Base-by-base conservation (phyloP, 495 filamentous ascomycete species). In the Cenococcum geophilum region DNA sequence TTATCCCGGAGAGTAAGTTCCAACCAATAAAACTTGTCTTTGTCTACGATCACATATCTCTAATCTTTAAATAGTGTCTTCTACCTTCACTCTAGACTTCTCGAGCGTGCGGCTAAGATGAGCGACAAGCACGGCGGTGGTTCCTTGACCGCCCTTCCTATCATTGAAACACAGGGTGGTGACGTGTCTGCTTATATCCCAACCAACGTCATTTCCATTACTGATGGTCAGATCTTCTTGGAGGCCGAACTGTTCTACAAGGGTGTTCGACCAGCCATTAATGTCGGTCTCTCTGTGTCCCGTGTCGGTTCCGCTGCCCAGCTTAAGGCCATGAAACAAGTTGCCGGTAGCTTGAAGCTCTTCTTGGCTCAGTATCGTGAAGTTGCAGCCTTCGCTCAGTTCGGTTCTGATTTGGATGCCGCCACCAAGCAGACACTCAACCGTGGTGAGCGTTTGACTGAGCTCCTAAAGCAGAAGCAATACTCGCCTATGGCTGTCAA, bases 351-450 rank as follows among this genome's bases (percentile, higher is more conserved):
- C 69, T 83, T 98, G 72, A 98, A 98, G 84, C 90, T 98, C 70
- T 98, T 97, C 90, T 91, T 98, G 86, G 93, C 93, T 73, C 93
- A 98, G 83, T 98, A 98, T 83, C 93, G 93, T 92, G 93, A 98
- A 80, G 93, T 98, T 64, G 93, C 93, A 75, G 93, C 93, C 71
- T 98, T 98, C 80, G 93, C 93, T 71, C 93, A 98, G 79, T 98
- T 98, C 86, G 93, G 93, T 86, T 98, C 93, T 74, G 93, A 98
- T 86, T 83, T 98, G 62, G 93, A 98, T 82, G 93, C 93, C 70
- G 85, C 93, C 65, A 98, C 93, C 76, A 97, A 97, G 86, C 95
- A 97, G 82, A 98, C 93, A 60, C 86, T 98, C 61, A 87, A 79
- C 83, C 95, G 93, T 88, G 93, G 93, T 88, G 91, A 97, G 83